A percentile compares a stretch with the other conserved stretches of the same genome.
phyloP scores from a whole-genome alignment of 257 asterid species.

The Salvia splendens region DNA sequence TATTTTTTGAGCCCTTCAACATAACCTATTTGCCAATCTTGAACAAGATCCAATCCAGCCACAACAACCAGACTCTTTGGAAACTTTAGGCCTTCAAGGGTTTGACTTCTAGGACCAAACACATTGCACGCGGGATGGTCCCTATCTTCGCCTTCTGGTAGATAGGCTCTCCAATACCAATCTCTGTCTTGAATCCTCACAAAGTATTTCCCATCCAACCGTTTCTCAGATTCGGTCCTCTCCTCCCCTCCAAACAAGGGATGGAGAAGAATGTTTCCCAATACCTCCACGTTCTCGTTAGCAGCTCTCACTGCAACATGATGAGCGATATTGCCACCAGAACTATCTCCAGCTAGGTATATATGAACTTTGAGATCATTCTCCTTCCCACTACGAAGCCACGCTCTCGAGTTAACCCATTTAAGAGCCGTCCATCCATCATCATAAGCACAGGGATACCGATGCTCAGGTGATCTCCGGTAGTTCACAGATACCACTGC shows the following conservation, averaged over 20 bases:
- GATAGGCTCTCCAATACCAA: slow-evolving; percentile 62
- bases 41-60: slow-evolving; percentile 56
- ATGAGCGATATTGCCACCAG: slow-evolving; percentile 57
- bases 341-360: slow-evolving; percentile 54
- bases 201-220: slow-evolving; percentile 53
- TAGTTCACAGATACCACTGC: slow-evolving; percentile 78
- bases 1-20: slow-evolving; percentile 50
- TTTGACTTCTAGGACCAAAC: slow-evolving; percentile 42
- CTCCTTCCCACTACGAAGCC: slow-evolving; percentile 51
- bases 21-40: slow-evolving; percentile 54
- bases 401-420: slow-evolving; percentile 58
- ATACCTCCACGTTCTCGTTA: slow-evolving; percentile 42
- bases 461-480: slow-evolving; percentile 74
- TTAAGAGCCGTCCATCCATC: slow-evolving; percentile 81
- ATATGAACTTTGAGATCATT: slow-evolving; percentile 44
- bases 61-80: slow-evolving; percentile 55
- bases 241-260: slow-evolving; percentile 55
- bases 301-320: slow-evolving; percentile 51
- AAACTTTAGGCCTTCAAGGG: slow-evolving; percentile 36
- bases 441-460: slow-evolving; percentile 76
- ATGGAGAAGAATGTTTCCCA: slow-evolving; percentile 53
- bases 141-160: slow-evolving; percentile 57
- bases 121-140: slow-evolving; percentile 58
- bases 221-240: slow-evolving; percentile 49
- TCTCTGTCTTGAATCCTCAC: slow-evolving; percentile 53